Percentiles rank a stretch among this genome's conserved stretches.
phyloP scores from a whole-genome alignment of 2,329 filamentous ascomycete genomes.

The Claviceps africana region DNA sequence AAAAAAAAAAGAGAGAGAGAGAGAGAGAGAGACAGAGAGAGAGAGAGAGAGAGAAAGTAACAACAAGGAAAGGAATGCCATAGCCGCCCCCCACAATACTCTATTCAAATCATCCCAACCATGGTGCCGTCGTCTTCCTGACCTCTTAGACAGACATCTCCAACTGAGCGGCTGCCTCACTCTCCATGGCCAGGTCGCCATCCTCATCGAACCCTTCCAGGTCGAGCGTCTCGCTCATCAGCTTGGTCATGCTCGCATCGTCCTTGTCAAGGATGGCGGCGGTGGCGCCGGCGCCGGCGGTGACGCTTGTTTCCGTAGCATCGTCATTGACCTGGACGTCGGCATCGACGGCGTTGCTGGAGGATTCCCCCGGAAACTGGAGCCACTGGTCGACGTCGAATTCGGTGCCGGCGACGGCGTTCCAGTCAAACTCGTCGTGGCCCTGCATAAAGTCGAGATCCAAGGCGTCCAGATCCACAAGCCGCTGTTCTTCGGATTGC shows the following conservation, averaged over 20 bases:
- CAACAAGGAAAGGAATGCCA: no score
- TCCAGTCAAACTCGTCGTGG: conserved; percentile 40
- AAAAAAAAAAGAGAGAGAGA: no score
- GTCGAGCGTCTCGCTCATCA: conserved; percentile 16
- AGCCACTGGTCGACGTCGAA: conserved; percentile 47
- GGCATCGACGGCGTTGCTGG: conserved; percentile 22
- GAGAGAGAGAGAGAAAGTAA: no score
- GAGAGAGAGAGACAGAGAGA: no score
- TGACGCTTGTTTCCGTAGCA: not conserved
- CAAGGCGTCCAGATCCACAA: conserved; percentile 21
- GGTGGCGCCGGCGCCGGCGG: not conserved
- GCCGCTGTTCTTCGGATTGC: conserved; percentile 24
- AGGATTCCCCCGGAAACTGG: conserved; percentile 39
- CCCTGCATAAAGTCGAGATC: conserved; percentile 33
- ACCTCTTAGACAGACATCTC: not conserved
- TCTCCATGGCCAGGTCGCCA: conserved; percentile 9
- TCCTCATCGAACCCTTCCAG: conserved; percentile 17
- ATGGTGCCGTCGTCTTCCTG: not conserved
- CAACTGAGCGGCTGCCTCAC: conserved; percentile 4
- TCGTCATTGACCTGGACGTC: conserved; percentile 11
- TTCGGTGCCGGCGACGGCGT: conserved; percentile 35
- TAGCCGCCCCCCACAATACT: no score
- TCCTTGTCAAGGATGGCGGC: not conserved
- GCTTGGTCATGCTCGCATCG: conserved; percentile 12
- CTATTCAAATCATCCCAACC: not conserved